Evolutionary conservation across 2,329 filamentous ascomycete species (phyloP), one percentile per base, ranked within the genome.

Genomic region (Colletotrichum paranaense): DNA sequence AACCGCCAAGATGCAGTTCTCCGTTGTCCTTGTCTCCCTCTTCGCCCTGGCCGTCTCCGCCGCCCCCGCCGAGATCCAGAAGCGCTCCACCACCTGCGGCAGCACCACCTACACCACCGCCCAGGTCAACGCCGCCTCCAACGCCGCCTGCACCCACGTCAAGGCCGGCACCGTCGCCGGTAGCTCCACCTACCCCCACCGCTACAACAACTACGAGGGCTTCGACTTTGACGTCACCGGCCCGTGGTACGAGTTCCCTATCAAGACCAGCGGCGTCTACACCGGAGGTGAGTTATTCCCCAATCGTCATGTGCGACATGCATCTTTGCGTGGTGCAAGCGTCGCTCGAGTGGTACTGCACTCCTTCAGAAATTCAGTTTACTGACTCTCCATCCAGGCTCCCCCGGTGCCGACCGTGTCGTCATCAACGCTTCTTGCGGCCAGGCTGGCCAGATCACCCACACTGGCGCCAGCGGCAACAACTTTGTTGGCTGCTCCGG

Each of bases 401-500:
- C 86, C 0, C 92, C 92, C 0, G 92, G 92, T 42, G 83, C 92
- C 26, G 92, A 94, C 79, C 89, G 92, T 64, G 90, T 93, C 67
- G 80, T 93, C 14, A 91, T 94, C 83, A 92, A 90, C 78, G 84
- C 78, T 0, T 75, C 81, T n/a, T 88, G 91, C 77, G 72, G 86
- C 70, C 86, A 88, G 62, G 92, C 91, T 16, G 92, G 91, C 35
- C 84, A 88, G 35, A 92, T 94, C 75, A 94, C 92, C 0, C 92
- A 94, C 78, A 92, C 90, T n/a, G 92, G 92, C 24, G 92, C 92
- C 22, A 89, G 87, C 67, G 91, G 90, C 9, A 91, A 93, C 80
- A 84, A 88, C 81, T 94, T 94, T 81, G 91, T 94, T 72, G 89
- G 85, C n/a, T 73, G 70, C 53, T 52, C 53, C 22, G 66, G 59